phyloP scores from a whole-genome alignment of 1,139 yeast genomes.

The Hansenula lynferdii region DNA sequence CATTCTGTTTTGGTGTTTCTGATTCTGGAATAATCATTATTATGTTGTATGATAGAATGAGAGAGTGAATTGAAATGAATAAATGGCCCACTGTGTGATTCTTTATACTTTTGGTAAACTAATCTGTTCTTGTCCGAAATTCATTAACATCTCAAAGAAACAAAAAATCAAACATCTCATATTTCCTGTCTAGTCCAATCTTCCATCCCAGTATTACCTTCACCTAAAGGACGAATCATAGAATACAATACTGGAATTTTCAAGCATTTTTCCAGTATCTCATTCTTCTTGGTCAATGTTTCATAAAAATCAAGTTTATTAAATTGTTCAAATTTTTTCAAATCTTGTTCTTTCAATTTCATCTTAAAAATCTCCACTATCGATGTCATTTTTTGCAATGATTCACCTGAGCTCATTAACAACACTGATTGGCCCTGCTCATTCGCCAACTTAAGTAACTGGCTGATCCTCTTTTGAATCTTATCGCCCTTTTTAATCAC shows the following conservation, averaged over 20 bases:
- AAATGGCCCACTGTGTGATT: background rate
- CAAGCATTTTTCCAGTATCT: conserved; percentile 14
- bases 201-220: conserved; percentile 3
- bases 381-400: conserved; percentile 17
- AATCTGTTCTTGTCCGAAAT: too few relatives aligned
- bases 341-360: conserved; percentile 6
- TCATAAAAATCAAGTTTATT: conserved; percentile 19
- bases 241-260: conserved; percentile 17
- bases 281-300: conserved; percentile 11
- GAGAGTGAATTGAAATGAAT: too few relatives aligned
- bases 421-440: conserved; percentile 3
- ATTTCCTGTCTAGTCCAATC: conserved; percentile 12
- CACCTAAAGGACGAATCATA: conserved; percentile 6
- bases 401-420: conserved; percentile 18
- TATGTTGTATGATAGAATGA: too few relatives aligned
- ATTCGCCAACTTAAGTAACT: conserved; percentile 3
- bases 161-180: background rate
- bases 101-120: too few relatives aligned
- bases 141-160: background rate
- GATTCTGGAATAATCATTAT: too few relatives aligned
- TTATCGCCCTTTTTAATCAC: conserved; percentile 10
- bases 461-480: conserved; percentile 7
- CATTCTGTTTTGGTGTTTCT: too few relatives aligned
- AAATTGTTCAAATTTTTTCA: conserved; percentile 14
- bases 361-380: conserved; percentile 20